These are phyloP conservation scores for Bocquillonia castaneifolia DNA, from an alignment of 441 rosid species.

Conservation along the genomic window DNA sequence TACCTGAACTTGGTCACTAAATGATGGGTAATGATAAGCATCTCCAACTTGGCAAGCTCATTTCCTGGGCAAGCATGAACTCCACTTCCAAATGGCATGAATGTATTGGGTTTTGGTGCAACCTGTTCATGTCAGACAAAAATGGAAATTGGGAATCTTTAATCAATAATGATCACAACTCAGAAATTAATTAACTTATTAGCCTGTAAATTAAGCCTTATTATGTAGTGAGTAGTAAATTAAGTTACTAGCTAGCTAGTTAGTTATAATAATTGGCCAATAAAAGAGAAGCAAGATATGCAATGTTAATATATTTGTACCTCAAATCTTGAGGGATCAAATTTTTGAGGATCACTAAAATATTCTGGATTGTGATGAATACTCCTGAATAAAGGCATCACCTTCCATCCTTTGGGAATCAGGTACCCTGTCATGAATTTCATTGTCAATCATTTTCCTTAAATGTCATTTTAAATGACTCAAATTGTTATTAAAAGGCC, in stretches of 20 bases:
- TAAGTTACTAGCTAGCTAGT: too few relatives aligned
- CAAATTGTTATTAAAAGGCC: too few relatives aligned
- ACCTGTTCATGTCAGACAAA: conserved; percentile 30
- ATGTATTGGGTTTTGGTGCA: conserved; percentile 56
- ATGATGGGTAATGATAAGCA: conserved; percentile 57
- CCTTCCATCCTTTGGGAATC: conserved; percentile 85
- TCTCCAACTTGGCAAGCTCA: conserved; percentile 75
- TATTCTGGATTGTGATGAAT: conserved; percentile 60
- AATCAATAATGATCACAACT: too few relatives aligned
- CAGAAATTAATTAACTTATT: too few relatives aligned
- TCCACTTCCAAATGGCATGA: conserved; percentile 72
- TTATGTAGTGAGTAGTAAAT: too few relatives aligned
- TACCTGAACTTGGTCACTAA: conserved; percentile 66
- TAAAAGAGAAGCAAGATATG: neutral
- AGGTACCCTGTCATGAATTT: conserved; percentile 44
- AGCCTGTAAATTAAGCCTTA: too few relatives aligned
- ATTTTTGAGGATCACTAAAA: conserved; percentile 61
- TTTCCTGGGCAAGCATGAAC: conserved; percentile 74
- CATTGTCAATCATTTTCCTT: conserved; percentile 14
- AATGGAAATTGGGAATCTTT: neutral
- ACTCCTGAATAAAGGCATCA: conserved; percentile 70
- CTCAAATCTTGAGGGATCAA: conserved; percentile 74
- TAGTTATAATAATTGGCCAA: neutral
- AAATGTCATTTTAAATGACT: conserved; percentile 17
- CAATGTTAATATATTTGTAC: conserved; percentile 28